Base-by-base conservation (phyloP, 352 stramenopile genomes). In the Phytophthora sansomeana region DNA sequence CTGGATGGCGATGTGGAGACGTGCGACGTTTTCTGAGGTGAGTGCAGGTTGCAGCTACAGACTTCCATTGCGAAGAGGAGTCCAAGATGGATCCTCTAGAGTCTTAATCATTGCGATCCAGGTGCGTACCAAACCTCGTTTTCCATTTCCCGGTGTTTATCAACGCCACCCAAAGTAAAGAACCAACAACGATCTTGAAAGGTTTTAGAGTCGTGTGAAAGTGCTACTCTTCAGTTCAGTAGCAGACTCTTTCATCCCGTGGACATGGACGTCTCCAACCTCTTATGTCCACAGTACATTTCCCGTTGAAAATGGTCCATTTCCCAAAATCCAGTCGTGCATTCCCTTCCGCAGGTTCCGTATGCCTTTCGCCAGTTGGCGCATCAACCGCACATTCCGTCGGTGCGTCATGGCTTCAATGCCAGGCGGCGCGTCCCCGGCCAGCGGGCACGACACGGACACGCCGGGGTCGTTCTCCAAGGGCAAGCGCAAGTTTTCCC, bases 401-500 rank as follows among this genome's bases (percentile, higher is more conserved):
- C 36, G 53, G 41, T 69, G 21, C 57, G 57, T 44, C 24, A 73
- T 63, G 58, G 50, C 59, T 74, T 77, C 58, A 69, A 64, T 38
- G 56, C 49, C 39, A 72, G 32, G 53, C 30, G 26, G 42, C 39
- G 39, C 57, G 30, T 70, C 64, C 2, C 46, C 63, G 11, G 36
- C 52, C 24, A 66, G 66, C 42, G 60, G 53, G 6, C 48, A 70
- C 43, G 67, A 75, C n/a, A 67, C 50, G 19, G 66, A 74, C 39
- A 61, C 59, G 1, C 55, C 53, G 36, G 36, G 50, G 21, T 8
- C 54, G 9, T 35, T 38, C 21, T 32, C 49, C 6, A n/a, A 26
- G 1, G 53, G 33, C 5, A 75, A 75, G 41, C 77, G 77, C 59
- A 85, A 82, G 74, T 85, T 81, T 47, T 64, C 57, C 35, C 81